Evolutionary conservation across 176 grass and related monocot genomes (phyloP).

Genomic region (Zea luxurians): DNA sequence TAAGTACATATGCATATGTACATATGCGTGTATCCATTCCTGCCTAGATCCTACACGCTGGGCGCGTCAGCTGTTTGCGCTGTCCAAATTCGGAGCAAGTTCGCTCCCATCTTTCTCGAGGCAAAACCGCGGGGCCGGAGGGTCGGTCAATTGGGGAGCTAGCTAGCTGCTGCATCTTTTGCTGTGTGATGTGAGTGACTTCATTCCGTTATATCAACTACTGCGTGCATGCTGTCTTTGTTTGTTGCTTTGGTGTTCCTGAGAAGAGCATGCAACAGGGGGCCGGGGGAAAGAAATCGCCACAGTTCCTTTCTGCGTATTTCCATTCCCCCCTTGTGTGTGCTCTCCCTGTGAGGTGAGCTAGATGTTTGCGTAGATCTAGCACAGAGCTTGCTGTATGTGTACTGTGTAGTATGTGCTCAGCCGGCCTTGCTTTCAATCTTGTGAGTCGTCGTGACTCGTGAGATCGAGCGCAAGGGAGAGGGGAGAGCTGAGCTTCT

Average conservation of each 20-base stretch:
- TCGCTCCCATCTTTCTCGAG: constrained; percentile 41
- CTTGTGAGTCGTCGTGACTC: constrained; percentile 20
- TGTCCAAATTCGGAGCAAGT: constrained; percentile 55
- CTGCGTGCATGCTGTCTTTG: constrained; percentile 33
- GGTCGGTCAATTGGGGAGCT: constrained; percentile 50
- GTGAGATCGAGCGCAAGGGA: constrained; percentile 8
- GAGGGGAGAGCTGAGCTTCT: constrained; percentile 13
- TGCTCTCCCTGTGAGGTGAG: constrained; percentile 35
- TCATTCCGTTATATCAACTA: constrained; percentile 43
- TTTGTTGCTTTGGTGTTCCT: constrained; percentile 56
- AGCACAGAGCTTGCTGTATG: constrained; percentile 64
- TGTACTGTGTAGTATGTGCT: constrained; percentile 48
- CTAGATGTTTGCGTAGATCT: constrained; percentile 73
- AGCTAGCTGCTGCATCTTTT: constrained; percentile 44
- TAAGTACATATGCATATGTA: not conserved
- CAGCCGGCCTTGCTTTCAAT: constrained; percentile 38
- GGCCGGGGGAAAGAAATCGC: constrained; percentile 53
- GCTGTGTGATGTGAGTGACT: constrained; percentile 55
- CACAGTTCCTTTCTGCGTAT: constrained; percentile 47
- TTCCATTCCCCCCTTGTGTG: constrained; percentile 42
- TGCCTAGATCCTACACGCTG: constrained; percentile 25
- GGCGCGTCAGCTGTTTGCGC: constrained; percentile 2
- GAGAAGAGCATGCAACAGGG: constrained; percentile 29
- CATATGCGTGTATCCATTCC: not conserved
- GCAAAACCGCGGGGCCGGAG: constrained; percentile 29